These are phyloP conservation scores for Knufia petricola DNA, from an alignment of 2,329 filamentous ascomycete genomes.

Conservation along the genomic window DNA sequence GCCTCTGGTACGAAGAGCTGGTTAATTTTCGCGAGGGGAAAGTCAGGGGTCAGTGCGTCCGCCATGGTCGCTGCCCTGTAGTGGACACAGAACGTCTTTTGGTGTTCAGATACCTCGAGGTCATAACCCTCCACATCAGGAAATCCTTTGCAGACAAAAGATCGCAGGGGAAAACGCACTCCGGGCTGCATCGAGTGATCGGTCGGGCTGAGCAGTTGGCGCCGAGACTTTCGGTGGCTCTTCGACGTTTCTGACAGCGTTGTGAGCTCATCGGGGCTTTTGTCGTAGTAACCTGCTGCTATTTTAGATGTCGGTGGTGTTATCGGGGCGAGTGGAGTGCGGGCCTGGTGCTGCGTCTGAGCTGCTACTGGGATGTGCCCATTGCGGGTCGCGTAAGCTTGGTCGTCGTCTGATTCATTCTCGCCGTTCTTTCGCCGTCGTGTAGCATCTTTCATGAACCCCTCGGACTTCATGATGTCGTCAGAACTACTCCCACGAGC, in stretches of 20 bases:
- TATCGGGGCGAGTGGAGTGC: background rate
- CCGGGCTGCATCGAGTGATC: background rate
- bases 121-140: background rate
- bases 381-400: background rate
- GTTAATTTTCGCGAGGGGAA: background rate
- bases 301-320: background rate
- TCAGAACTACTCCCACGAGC: background rate
- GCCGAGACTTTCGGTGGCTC: background rate
- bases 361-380: too few species aligned
- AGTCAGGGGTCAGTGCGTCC: background rate
- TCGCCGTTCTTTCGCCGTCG: background rate
- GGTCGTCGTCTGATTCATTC: background rate
- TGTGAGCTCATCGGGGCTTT: slow-evolving; percentile 16
- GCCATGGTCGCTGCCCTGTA: too few species aligned
- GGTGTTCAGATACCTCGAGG: background rate
- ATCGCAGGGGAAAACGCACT: background rate
- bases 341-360: too few species aligned
- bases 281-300: background rate
- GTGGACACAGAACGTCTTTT: background rate
- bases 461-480: background rate
- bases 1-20: background rate
- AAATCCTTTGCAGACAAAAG: background rate
- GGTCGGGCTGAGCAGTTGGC: background rate
- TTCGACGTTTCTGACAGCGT: background rate
- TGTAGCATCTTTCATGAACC: background rate